These are phyloP conservation scores for Acer saccharum DNA, from an alignment of 345 rosid species.

Conservation along the genomic window DNA sequence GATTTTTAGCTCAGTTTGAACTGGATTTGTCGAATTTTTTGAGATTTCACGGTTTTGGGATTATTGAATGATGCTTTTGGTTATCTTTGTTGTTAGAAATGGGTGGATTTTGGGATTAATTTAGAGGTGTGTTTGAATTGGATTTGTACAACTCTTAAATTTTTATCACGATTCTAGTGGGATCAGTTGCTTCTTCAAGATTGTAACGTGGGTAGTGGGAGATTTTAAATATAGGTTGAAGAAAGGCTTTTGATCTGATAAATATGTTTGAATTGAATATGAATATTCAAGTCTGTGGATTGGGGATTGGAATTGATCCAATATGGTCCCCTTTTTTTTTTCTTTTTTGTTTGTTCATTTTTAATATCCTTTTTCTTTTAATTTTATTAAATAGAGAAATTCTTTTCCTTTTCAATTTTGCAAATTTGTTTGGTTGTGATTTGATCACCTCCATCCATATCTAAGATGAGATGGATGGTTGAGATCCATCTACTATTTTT, in stretches of 20 bases:
- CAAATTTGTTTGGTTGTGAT: too few species aligned
- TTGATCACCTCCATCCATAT: too few species aligned
- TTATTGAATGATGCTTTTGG: not conserved
- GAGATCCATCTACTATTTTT: too few species aligned
- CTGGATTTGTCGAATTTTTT: not conserved
- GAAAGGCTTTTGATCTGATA: not conserved
- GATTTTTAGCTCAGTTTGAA: not conserved
- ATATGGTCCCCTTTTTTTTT: too few species aligned
- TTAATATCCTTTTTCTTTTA: too few species aligned
- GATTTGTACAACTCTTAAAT: not conserved
- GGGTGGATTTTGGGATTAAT: not conserved
- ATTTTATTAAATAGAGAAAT: too few species aligned
- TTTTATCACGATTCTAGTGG: not conserved
- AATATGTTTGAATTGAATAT: not conserved
- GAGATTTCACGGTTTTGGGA: not conserved
- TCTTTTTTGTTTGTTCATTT: too few species aligned
- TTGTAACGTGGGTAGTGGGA: not conserved
- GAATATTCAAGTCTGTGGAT: not conserved
- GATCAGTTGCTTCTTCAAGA: not conserved
- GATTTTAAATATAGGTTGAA: constrained; percentile 1
- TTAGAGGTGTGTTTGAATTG: not conserved
- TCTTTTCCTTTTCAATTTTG: too few species aligned
- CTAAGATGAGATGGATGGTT: too few species aligned
- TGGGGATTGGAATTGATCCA: not conserved
- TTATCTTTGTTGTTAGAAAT: not conserved